These are phyloP conservation scores for Spirogloea muscicola DNA, from an alignment of 139 green algal genomes.

Conservation along the genomic window DNA sequence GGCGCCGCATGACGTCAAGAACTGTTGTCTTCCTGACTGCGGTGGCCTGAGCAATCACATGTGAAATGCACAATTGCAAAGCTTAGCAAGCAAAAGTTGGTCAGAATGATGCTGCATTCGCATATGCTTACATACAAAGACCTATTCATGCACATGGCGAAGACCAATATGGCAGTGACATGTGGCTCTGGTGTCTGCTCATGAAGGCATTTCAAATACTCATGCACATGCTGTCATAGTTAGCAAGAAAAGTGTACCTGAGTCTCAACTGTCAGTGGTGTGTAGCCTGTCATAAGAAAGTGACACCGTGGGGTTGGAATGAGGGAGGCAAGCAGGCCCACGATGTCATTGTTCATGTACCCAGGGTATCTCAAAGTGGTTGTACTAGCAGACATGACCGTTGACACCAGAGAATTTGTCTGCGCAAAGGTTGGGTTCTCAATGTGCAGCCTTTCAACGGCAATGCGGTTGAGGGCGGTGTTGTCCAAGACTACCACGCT, in stretches of 20 bases:
- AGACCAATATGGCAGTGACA: too few relatives aligned
- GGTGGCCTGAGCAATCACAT: too few relatives aligned
- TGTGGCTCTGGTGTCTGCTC: too few relatives aligned
- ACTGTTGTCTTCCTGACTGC: constrained; percentile 88
- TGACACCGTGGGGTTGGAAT: constrained; percentile 94
- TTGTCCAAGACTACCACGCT: constrained; percentile 86
- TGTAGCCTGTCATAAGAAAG: constrained; percentile 97
- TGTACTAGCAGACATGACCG: constrained; percentile 96
- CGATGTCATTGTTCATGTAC: constrained; percentile 99
- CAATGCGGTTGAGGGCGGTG: constrained; percentile 80
- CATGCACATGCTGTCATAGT: too few relatives aligned
- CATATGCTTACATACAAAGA: too few relatives aligned
- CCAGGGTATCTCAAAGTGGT: constrained; percentile 94
- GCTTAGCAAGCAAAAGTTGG: too few relatives aligned
- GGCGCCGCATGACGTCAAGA: constrained; percentile 91
- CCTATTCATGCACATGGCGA: too few relatives aligned
- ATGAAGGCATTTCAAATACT: too few relatives aligned
- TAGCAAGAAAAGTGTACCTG: too few relatives aligned
- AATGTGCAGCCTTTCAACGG: constrained; percentile 67
- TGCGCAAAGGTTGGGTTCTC: constrained; percentile 69
- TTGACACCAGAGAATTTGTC: constrained; percentile 94
- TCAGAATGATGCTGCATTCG: too few relatives aligned
- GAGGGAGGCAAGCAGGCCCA: constrained; percentile 88
- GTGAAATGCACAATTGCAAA: too few relatives aligned
- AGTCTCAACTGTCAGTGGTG: constrained; percentile 57